Conservation (phyloP, 495 filamentous ascomycete species). For the Lepraria neglecta region DNA sequence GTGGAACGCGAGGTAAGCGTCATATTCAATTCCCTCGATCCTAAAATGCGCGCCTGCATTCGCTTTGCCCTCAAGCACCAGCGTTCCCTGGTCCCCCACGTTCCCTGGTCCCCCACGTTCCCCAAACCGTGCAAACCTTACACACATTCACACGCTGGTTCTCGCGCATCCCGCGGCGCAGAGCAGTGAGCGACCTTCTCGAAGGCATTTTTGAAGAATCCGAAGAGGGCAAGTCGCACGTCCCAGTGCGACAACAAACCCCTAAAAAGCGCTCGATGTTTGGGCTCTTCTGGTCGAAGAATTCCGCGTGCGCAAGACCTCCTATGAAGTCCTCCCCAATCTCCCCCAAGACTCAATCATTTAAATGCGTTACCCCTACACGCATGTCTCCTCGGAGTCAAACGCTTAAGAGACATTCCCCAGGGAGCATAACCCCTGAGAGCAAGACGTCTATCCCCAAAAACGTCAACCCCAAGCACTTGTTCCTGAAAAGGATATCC, state of each 20-base stretch:
- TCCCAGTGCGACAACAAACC: slow-evolving; percentile 1
- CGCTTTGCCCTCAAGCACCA: slow-evolving; percentile 4
- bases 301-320: background rate
- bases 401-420: background rate
- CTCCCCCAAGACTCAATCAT: slow-evolving; percentile 1
- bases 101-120: background rate
- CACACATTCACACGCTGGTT: background rate
- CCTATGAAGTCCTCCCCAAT: background rate
- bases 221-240: background rate
- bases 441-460: background rate
- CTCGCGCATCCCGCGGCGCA: background rate
- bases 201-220: slow-evolving; percentile 8
- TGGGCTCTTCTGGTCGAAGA: background rate
- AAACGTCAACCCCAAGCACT: background rate
- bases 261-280: slow-evolving; percentile 2
- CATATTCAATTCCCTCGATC: slow-evolving; percentile 21
- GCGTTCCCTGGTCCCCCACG: background rate
- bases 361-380: background rate
- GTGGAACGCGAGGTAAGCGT: slow-evolving; percentile 74
- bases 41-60: slow-evolving; percentile 12
- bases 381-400: background rate
- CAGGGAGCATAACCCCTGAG: background rate
- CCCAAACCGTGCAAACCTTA: background rate
- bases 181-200: background rate
- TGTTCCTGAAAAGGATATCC: background rate